Percentiles rank a stretch among this genome's conserved stretches.
Evolutionary conservation across 2,329 filamentous ascomycete genomes (phyloP).

Genomic region (Calycina marina): DNA sequence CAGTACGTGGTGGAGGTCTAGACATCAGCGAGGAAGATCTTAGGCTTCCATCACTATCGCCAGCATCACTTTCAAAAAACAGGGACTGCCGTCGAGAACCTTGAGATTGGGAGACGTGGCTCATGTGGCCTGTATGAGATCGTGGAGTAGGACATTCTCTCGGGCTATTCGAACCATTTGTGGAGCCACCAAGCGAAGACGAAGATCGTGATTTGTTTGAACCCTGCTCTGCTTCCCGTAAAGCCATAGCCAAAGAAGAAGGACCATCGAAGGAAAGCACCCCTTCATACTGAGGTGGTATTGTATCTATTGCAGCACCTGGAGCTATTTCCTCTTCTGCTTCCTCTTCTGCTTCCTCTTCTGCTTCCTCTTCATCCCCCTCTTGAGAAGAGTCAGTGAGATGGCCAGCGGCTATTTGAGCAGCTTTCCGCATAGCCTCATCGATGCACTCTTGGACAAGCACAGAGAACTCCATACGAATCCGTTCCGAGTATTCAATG

Average conservation of each 20-base stretch:
- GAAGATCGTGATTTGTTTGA: slow-evolving; percentile 24
- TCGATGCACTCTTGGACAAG: slow-evolving; percentile 93
- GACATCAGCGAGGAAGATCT: slow-evolving; percentile 66
- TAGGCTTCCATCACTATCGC: slow-evolving; percentile 79
- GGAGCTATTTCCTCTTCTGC: slow-evolving; percentile 33
- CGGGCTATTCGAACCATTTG: slow-evolving; percentile 78
- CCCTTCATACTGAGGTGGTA: too few species aligned
- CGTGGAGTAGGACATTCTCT: slow-evolving; percentile 82
- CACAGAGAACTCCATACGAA: slow-evolving; percentile 83
- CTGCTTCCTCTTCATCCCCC: slow-evolving; percentile 26
- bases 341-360: slow-evolving; percentile 29
- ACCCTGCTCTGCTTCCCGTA: slow-evolving; percentile 24
- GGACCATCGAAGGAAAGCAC: slow-evolving; percentile 45
- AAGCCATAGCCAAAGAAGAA: slow-evolving; percentile 40
- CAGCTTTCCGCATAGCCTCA: slow-evolving; percentile 78
- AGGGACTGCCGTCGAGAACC: slow-evolving; percentile 64
- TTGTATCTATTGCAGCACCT: too few species aligned
- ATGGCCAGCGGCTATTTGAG: slow-evolving; percentile 72
- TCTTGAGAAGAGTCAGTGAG: slow-evolving; percentile 59
- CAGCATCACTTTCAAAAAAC: slow-evolving; percentile 65
- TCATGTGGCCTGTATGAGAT: slow-evolving; percentile 52
- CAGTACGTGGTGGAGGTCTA: slow-evolving; percentile 51
- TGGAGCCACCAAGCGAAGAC: slow-evolving; percentile 48
- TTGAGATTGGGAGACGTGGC: slow-evolving; percentile 40
- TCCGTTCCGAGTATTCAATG: slow-evolving; percentile 89